These are phyloP conservation scores for Platanthera guangdongensis DNA, from an alignment of 106 monocot genomes.

Conservation along the genomic window DNA sequence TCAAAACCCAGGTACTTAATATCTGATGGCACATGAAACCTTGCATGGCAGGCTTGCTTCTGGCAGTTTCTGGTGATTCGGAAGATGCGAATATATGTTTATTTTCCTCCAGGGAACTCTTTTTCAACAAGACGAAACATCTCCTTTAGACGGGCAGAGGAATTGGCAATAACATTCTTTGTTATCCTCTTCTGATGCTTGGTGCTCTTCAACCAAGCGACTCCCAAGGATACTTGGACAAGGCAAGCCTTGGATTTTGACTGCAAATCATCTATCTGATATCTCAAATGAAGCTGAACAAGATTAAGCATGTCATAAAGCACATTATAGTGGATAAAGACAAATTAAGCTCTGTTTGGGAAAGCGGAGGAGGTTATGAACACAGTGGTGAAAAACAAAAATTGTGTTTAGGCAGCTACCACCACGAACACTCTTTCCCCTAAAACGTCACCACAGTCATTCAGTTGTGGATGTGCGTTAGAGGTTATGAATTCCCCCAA, in stretches of 20 bases:
- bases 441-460: too few species aligned
- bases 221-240: constrained; percentile 41
- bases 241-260: constrained; percentile 37
- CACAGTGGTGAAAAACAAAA: too few species aligned
- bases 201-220: constrained; percentile 55
- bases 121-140: constrained; percentile 36
- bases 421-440: too few species aligned
- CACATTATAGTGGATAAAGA: not conserved
- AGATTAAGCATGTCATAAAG: not conserved
- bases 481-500: too few species aligned
- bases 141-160: constrained; percentile 34
- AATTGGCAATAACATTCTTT: constrained; percentile 35
- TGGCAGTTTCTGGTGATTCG: not conserved
- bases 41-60: not conserved
- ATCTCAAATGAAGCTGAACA: constrained; percentile 60
- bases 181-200: constrained; percentile 62
- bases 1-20: not conserved
- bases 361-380: not conserved
- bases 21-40: not conserved
- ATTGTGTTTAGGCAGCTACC: too few species aligned
- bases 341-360: not conserved
- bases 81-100: not conserved
- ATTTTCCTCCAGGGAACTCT: constrained; percentile 23
- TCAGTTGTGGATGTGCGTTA: too few species aligned
- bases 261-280: constrained; percentile 33